Evolutionary conservation across 495 filamentous ascomycete species (phyloP).

Genomic region (Trypethelium eluteriae): DNA sequence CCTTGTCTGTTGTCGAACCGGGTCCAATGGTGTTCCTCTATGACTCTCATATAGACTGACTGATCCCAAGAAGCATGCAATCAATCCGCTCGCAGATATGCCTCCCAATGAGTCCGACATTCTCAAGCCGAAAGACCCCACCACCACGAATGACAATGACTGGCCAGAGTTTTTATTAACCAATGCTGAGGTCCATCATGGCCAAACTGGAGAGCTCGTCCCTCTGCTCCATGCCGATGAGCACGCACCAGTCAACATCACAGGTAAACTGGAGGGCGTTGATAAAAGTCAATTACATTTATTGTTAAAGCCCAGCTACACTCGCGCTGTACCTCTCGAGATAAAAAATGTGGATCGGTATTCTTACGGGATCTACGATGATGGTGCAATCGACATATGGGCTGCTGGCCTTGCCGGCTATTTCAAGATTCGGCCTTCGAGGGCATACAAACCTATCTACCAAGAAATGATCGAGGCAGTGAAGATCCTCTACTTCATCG

Average conservation of each 20-base stretch:
- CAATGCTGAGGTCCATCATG: conserved; percentile 46
- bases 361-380: conserved; percentile 59
- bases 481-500: conserved; percentile 60
- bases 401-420: conserved; percentile 69
- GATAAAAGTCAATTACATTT: conserved; percentile 11
- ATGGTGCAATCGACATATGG: conserved; percentile 60
- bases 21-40: neutral
- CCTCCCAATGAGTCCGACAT: conserved; percentile 45
- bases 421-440: conserved; percentile 62
- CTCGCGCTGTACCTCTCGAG: conserved; percentile 47
- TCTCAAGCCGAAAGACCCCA: conserved; percentile 48
- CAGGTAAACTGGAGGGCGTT: conserved; percentile 31
- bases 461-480: conserved; percentile 62
- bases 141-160: conserved; percentile 50
- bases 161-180: conserved; percentile 51
- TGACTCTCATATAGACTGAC: neutral
- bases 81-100: conserved; percentile 12
- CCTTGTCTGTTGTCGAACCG: neutral
- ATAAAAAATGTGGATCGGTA: conserved; percentile 56
- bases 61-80: conserved; percentile 8
- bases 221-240: conserved; percentile 49
- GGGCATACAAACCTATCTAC: conserved; percentile 53
- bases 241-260: conserved; percentile 48
- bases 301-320: conserved; percentile 1
- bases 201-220: conserved; percentile 44